Evolutionary conservation across 768 basidiomycete species (phyloP).

Genomic region (Tricholoma terreum): DNA sequence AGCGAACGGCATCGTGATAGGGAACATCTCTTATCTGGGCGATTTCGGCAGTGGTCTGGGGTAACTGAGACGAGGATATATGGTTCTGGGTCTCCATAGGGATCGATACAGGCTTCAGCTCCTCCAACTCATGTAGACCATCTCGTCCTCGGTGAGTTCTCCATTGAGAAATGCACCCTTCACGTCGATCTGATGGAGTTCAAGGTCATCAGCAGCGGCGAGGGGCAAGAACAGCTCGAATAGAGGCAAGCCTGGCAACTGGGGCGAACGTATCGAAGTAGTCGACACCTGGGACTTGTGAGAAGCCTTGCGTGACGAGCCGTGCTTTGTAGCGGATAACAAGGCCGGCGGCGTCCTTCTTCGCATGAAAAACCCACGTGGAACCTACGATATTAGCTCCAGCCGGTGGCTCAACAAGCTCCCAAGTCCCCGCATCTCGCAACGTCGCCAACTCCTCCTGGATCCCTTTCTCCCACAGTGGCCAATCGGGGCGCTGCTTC

Average conservation of each 20-base stretch:
- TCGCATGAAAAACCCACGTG: not conserved
- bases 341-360: too few species aligned
- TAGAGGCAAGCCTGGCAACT: slow-evolving; percentile 4
- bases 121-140: slow-evolving; percentile 40
- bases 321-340: too few species aligned
- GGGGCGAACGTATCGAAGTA: too few species aligned
- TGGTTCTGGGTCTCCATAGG: slow-evolving; percentile 5
- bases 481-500: too few species aligned
- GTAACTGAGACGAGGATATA: not conserved
- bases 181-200: slow-evolving; percentile 34
- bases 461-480: too few species aligned
- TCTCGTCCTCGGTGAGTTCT: slow-evolving; percentile 29
- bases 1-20: slow-evolving; percentile 9
- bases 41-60: not conserved
- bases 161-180: slow-evolving; percentile 34
- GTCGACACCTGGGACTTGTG: too few species aligned
- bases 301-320: too few species aligned
- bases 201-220: too few species aligned
- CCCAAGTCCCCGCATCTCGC: too few species aligned
- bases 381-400: slow-evolving; percentile 22
- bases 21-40: slow-evolving; percentile 4
- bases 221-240: slow-evolving; percentile 19
- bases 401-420: slow-evolving; percentile 20
- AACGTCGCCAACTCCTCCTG: too few species aligned
- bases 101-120: slow-evolving; percentile 5